phyloP scores from a whole-genome alignment of 2,329 filamentous ascomycete genomes.

The Dactylella cylindrospora region DNA sequence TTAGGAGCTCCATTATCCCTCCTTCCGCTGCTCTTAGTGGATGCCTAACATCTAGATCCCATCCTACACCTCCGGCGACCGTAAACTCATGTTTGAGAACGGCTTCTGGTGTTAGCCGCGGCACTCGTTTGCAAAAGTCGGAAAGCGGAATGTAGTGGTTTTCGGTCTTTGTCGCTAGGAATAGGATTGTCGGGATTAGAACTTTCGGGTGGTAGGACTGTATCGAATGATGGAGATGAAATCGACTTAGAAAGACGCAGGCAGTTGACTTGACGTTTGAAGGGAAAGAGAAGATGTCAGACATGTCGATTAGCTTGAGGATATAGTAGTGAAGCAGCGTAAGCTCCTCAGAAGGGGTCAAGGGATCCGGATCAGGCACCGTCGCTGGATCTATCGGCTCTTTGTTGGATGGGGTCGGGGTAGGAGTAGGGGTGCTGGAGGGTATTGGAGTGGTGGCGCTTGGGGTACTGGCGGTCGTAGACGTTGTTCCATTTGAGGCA shows the following conservation, averaged over 20 bases:
- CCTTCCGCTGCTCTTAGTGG: slow-evolving; percentile 87
- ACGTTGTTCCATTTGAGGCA: slow-evolving; percentile 47
- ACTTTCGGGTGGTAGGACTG: slow-evolving; percentile 94
- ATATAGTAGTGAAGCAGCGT: slow-evolving; percentile 77
- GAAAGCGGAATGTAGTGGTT: slow-evolving; percentile 71
- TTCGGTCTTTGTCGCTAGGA: slow-evolving; percentile 91
- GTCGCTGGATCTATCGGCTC: slow-evolving; percentile 3
- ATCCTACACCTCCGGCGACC: slow-evolving; percentile 85
- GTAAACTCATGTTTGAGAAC: slow-evolving; percentile 90
- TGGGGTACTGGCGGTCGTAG: slow-evolving; percentile 50
- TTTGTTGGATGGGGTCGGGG: slow-evolving; percentile 51
- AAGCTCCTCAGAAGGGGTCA: slow-evolving; percentile 80
- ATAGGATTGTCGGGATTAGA: slow-evolving; percentile 85
- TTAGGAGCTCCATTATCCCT: slow-evolving; percentile 72
- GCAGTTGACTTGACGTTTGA: slow-evolving; percentile 65
- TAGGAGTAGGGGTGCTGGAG: slow-evolving; percentile 50
- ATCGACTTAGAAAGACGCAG: slow-evolving; percentile 85
- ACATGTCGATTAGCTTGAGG: slow-evolving; percentile 50
- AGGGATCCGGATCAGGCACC: slow-evolving; percentile 63
- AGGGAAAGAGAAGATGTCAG: slow-evolving; percentile 25
- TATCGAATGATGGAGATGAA: slow-evolving; percentile 91
- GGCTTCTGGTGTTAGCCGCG: slow-evolving; percentile 65
- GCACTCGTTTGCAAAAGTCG: slow-evolving; percentile 68
- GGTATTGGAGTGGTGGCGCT: slow-evolving; percentile 49
- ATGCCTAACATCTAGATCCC: slow-evolving; percentile 89